A percentile compares a stretch with the other conserved stretches of the same genome.
phyloP scores from a whole-genome alignment of 208 protist species.

The Wallacemonas sp. region DNA sequence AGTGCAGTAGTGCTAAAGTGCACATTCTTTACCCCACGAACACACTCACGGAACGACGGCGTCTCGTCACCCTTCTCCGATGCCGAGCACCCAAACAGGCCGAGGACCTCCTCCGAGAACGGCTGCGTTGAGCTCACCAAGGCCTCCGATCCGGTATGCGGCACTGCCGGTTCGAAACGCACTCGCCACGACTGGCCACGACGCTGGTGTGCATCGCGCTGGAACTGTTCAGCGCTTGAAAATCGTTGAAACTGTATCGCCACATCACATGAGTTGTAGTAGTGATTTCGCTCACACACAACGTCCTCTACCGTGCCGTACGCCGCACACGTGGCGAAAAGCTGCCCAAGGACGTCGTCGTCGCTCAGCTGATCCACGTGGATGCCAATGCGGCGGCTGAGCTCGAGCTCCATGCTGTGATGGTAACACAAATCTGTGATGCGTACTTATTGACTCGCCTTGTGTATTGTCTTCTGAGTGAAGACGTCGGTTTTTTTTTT shows the following conservation, averaged over 20 bases:
- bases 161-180: constrained; percentile 32
- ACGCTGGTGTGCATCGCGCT: constrained; percentile 33
- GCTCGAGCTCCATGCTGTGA: not conserved
- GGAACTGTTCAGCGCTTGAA: constrained; percentile 58
- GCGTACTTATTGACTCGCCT: no score
- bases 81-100: not conserved
- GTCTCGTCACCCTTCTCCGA: not conserved
- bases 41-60: constrained; percentile 7
- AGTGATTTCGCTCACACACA: constrained; percentile 42
- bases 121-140: constrained; percentile 41
- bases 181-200: constrained; percentile 44
- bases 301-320: constrained; percentile 71
- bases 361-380: constrained; percentile 49
- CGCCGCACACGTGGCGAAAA: constrained; percentile 59
- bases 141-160: constrained; percentile 44
- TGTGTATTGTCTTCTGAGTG: no score
- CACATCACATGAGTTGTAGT: constrained; percentile 56
- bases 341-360: constrained; percentile 38
- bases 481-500: no score
- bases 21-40: constrained; percentile 7
- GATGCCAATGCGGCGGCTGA: constrained; percentile 54
- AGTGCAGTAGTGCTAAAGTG: constrained; percentile 29
- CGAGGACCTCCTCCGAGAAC: constrained; percentile 23
- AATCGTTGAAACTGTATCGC: constrained; percentile 74
- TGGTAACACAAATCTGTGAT: not conserved